Base-by-base conservation (phyloP, 2,329 filamentous ascomycete genomes). In the Penicillium fuscoglaucum region DNA sequence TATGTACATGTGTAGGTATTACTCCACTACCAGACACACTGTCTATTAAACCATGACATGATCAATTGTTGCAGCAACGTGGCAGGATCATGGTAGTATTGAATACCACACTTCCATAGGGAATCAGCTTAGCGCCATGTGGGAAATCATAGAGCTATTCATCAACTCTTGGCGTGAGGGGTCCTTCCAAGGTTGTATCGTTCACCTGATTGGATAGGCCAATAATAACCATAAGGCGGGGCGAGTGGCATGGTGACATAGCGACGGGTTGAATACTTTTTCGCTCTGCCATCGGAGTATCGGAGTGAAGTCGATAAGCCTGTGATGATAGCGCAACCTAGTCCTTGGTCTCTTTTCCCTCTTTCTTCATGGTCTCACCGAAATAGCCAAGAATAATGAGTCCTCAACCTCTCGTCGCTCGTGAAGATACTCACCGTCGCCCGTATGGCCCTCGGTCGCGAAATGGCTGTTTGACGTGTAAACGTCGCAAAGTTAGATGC, bases 401-500 rank as follows among this genome's bases (percentile, higher is more conserved):
- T 26, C 5, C 33, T 13, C 9, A 8, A 39, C 33, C 47, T 26
- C 7, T 37, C 5, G 15, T 49, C 47, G 6, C 33, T 13, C 47
- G 47, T 26, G 41, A 44, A 37, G 47, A 49, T 10, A 26, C 21
- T 13, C 46, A 37, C 21, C 47, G 47, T 37, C 47, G 47, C 15
- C 47, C 47, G 7, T 35, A 49, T 39, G 47, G 31, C n/a, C 33
- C 47, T 39, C 47, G 47, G 33, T 49, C 47, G 9, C 31, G 29
- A 39, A 49, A 49, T 19, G 47, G 50, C 15, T 49, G 47, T 7
- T n/a, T 49, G 21, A 49, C 47, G 5, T 49, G 47, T 17, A 49
- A 49, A 49, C 47, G 47, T 28, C 47, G 47, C 33, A 49, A 49
- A 12, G 47, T 49, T n/a, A 17, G 47, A 39, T 49, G 47, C 33